These are phyloP conservation scores for Myrica gale DNA, from an alignment of 306 rosid genomes.

Conservation along the genomic window DNA sequence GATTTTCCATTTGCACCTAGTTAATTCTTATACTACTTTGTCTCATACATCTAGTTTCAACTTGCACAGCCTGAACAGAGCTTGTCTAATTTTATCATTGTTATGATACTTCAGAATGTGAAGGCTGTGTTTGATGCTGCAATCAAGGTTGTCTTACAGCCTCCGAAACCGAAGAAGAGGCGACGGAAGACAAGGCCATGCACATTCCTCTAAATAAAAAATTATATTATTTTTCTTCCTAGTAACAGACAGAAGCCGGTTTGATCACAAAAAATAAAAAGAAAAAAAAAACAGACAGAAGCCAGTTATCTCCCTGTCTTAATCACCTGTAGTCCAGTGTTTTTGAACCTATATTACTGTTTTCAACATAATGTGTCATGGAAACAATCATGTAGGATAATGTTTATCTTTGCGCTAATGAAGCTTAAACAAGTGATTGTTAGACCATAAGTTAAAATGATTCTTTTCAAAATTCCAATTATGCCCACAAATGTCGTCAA, in stretches of 20 bases:
- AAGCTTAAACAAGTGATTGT: too few species aligned
- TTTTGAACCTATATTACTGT: background rate
- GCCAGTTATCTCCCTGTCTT: background rate
- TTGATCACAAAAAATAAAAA: too few species aligned
- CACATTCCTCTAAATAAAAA: conserved; percentile 33
- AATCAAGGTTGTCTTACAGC: conserved; percentile 61
- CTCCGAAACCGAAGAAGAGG: conserved; percentile 49
- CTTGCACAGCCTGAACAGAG: background rate
- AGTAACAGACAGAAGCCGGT: conserved; percentile 15
- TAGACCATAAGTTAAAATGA: too few species aligned
- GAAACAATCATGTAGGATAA: too few species aligned
- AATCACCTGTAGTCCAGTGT: conserved; percentile 3
- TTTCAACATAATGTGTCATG: too few species aligned
- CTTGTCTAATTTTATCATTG: conserved; percentile 10
- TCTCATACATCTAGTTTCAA: background rate
- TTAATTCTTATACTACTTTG: too few species aligned
- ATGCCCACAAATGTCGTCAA: too few species aligned
- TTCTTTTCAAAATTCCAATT: too few species aligned
- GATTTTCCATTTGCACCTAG: too few species aligned
- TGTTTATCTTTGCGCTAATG: too few species aligned
- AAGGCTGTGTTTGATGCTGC: conserved; percentile 70
- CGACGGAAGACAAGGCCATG: conserved; percentile 40
- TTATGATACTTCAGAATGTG: conserved; percentile 43
- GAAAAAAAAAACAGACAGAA: too few species aligned
- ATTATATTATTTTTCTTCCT: background rate